Base-by-base conservation (phyloP, 306 rosid species). In the Lathyrus sativus region DNA sequence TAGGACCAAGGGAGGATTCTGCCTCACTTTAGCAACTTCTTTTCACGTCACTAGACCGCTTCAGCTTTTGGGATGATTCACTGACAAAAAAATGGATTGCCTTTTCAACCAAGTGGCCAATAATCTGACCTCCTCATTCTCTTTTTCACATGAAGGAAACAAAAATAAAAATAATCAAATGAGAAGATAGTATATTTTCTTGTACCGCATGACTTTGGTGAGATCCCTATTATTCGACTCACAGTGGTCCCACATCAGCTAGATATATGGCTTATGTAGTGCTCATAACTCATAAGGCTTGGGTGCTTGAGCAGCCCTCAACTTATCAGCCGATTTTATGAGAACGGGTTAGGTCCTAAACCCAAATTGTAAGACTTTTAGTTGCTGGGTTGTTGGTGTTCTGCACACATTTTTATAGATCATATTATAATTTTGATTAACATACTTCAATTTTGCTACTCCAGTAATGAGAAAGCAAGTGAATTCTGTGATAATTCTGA, bases 401-500 rank as follows among this genome's bases (percentile, higher is more conserved):
- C 2, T 35, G 59, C 59, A 59, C n/a, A 8, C 11, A 59, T 14
- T 59, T 59, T 59, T 35, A 59, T 59, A 6, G 26, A 33, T n/a
- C 19, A n/a, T 33, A 33, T 59, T 59, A 8, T 59, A 14, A 38
- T 62, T 19, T 33, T 62, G 38, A 6, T 39, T 62, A 38, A 39
- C 49, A 62, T 18, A 17, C 28, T 62, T 62, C 18, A 14, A 39
- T 39, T 17, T 15, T 62, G 15, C 17, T 11, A 38, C 65, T 35
- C 49, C 17, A 62, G 39, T 62, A 11, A 39, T 39, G 33, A 62
- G 67, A 62, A 61, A 38, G 24, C 45, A 60, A 62, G 33, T 62
- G 48, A 42, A 35, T 62, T 12, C 51, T 26, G 43, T 50, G 48
- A 31, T 77, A 50, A 65, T 50, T 79, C 57, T 51, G 6, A 62